Conservation (phyloP, 23 red algal species). For the Cyanidiococcus yangmingshanensis region DNA sequence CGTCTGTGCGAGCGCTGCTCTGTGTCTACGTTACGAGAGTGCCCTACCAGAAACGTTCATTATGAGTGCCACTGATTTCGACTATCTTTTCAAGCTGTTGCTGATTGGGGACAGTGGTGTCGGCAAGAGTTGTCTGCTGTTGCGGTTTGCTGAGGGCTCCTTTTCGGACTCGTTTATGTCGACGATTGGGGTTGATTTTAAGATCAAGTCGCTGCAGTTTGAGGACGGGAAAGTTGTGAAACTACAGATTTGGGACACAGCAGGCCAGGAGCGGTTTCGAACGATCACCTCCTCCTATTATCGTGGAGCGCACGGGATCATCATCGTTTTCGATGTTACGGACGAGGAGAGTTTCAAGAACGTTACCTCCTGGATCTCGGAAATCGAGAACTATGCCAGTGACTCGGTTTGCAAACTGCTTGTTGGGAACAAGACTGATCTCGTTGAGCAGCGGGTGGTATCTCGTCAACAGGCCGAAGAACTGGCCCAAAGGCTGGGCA, state of each 20-base stretch:
- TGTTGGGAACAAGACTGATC: constrained; percentile 98
- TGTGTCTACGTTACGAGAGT: too few species aligned
- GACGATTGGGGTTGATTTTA: constrained; percentile 99
- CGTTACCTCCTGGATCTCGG: constrained; percentile 89
- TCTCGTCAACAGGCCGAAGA: constrained; percentile 76
- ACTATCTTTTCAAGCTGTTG: constrained; percentile 93
- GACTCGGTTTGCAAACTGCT: constrained; percentile 93
- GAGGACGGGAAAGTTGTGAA: constrained; percentile 88
- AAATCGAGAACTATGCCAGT: constrained; percentile 83
- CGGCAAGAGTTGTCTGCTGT: constrained; percentile 77
- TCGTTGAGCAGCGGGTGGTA: constrained; percentile 86
- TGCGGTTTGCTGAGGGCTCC: constrained; percentile 96
- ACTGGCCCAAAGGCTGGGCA: constrained; percentile 82
- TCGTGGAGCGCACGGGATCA: constrained; percentile 97
- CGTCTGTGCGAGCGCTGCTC: too few species aligned
- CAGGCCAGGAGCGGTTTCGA: constrained; percentile 98
- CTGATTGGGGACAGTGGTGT: constrained; percentile 89
- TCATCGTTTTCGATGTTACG: constrained; percentile 97
- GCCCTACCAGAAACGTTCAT: neutral
- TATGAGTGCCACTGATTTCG: constrained; percentile 20
- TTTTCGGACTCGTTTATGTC: constrained; percentile 92
- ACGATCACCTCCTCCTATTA: constrained; percentile 99
- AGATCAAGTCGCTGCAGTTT: constrained; percentile 96
- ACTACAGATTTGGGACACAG: constrained; percentile 99
- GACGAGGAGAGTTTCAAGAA: constrained; percentile 96